Evolutionary conservation across 202 grass and related monocot species (phyloP), one percentile per base, ranked within the genome.

Genomic region (Schoenoplectus triqueter): DNA sequence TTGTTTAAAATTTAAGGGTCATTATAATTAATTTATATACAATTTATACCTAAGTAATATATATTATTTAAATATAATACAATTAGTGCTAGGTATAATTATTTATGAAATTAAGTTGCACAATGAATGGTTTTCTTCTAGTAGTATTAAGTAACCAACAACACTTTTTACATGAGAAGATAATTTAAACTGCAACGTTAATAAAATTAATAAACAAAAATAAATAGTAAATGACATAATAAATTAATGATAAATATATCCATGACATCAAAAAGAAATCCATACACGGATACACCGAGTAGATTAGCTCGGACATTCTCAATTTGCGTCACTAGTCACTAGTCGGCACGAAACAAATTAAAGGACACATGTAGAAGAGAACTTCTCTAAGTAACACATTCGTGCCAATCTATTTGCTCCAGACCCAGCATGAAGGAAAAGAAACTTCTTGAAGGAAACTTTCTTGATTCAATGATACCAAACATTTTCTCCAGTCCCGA

Each of bases 371-470:
- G 20, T 14, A 31, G 20, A 76, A 56, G 50, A 10, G 11, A 76
- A 13, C 50, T 76, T 76, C 50, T 55, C 10, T 31, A 40, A 74
- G 15, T 49, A 71, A 72, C n/a, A 49, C 7, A 72, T 10, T 19
- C 49, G 69, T 72, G 69, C 45, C 69, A 49, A 49, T 49, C 45
- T 49, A 72, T 72, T 72, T 72, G 42, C 0, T 15, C 44, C n/a
- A 15, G 71, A 74, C 71, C 71, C 47, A 52, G 20, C 21, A 20
- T 31, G 31, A 31, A 50, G 47, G 6, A 73, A 2, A 4, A 18
- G 50, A 54, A 73, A 50, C 9, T 52, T 47, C 0, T 10, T 51
- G 6, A 21, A 49, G 0, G 19, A 1, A 71, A 48, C 14, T 71
- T 71, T n/a, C 48, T 10, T 4, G 6, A 1, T 48, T 46, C 15